Percentiles rank a stretch among this genome's conserved stretches.
Evolutionary conservation across 768 basidiomycete genomes (phyloP).

Genomic region (Tylopilus rubrobrunneus): DNA sequence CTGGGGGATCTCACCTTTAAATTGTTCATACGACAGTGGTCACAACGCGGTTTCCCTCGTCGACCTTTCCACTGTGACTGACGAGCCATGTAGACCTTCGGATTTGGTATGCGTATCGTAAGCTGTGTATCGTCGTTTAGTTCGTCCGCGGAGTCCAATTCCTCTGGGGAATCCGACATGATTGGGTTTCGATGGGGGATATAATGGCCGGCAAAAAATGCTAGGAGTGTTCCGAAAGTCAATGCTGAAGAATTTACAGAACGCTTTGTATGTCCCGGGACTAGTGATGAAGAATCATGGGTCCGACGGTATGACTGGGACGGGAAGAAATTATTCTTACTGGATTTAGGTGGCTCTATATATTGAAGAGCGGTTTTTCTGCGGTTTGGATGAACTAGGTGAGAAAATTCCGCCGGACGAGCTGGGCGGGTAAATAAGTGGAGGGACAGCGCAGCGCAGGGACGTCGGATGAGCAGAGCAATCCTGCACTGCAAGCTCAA

Average conservation of each 20-base stretch:
- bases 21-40: slow-evolving; percentile 69
- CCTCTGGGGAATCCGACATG: slow-evolving; percentile 37
- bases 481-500: slow-evolving; percentile 24
- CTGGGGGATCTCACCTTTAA: slow-evolving; percentile 50
- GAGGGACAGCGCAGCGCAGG: slow-evolving; percentile 8
- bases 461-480: slow-evolving; percentile 25
- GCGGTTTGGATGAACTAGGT: slow-evolving; percentile 11
- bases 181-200: slow-evolving; percentile 10
- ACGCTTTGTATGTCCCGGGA: neutral
- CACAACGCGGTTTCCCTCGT: slow-evolving; percentile 71
- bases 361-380: slow-evolving; percentile 6
- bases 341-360: slow-evolving; percentile 7
- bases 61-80: slow-evolving; percentile 74
- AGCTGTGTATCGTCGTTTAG: slow-evolving; percentile 48
- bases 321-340: slow-evolving; percentile 12
- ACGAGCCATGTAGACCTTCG: slow-evolving; percentile 62
- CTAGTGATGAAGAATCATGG: slow-evolving; percentile 9
- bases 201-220: slow-evolving; percentile 18
- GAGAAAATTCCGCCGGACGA: slow-evolving; percentile 4
- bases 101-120: slow-evolving; percentile 65
- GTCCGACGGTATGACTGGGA: slow-evolving; percentile 3
- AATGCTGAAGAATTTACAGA: slow-evolving; percentile 5
- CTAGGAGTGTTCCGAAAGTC: slow-evolving; percentile 1
- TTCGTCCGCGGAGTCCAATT: slow-evolving; percentile 37
- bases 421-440: slow-evolving; percentile 8